phyloP scores from a whole-genome alignment of 179 eudicot species.

The Drosera spatulata region DNA sequence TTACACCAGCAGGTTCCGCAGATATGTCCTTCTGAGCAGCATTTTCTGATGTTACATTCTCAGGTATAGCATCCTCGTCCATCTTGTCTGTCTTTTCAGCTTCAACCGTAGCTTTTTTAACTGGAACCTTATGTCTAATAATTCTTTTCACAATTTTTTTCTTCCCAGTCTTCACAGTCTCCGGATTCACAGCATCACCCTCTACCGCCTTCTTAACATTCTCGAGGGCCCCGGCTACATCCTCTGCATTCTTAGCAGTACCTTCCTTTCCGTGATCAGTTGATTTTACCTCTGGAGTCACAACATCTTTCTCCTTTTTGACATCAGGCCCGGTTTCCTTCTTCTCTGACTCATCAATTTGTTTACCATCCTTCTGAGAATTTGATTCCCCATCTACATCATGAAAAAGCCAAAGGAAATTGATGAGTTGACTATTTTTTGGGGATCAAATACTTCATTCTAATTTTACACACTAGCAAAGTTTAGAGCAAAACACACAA shows the following conservation, averaged over 20 bases:
- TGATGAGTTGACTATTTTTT: no score
- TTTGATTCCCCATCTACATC: constrained; percentile 8
- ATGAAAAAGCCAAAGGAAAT: neutral
- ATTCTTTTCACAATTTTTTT: constrained; percentile 68
- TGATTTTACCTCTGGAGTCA: constrained; percentile 13
- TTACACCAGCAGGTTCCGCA: constrained; percentile 28
- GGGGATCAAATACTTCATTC: neutral
- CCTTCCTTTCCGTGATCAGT: constrained; percentile 21
- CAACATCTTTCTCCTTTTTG: constrained; percentile 27
- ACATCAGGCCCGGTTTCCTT: constrained; percentile 20
- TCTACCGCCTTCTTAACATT: constrained; percentile 24
- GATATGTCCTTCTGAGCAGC: constrained; percentile 30
- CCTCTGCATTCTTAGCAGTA: constrained; percentile 17
- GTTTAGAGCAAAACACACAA: constrained; percentile 1
- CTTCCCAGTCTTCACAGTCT: constrained; percentile 35
- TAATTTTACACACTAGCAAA: neutral
- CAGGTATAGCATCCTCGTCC: constrained; percentile 26
- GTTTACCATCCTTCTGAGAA: constrained; percentile 31
- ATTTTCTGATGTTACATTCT: constrained; percentile 16
- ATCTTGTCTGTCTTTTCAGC: constrained; percentile 21
- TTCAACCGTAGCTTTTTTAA: constrained; percentile 27
- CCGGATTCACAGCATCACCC: constrained; percentile 20
- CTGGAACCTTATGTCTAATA: constrained; percentile 52
- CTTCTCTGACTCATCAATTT: constrained; percentile 31
- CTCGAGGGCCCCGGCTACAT: constrained; percentile 20